Percentiles rank a stretch among this genome's conserved stretches.
phyloP scores from a whole-genome alignment of 2,329 filamentous ascomycete species.

The Daldinia eschscholtzii region DNA sequence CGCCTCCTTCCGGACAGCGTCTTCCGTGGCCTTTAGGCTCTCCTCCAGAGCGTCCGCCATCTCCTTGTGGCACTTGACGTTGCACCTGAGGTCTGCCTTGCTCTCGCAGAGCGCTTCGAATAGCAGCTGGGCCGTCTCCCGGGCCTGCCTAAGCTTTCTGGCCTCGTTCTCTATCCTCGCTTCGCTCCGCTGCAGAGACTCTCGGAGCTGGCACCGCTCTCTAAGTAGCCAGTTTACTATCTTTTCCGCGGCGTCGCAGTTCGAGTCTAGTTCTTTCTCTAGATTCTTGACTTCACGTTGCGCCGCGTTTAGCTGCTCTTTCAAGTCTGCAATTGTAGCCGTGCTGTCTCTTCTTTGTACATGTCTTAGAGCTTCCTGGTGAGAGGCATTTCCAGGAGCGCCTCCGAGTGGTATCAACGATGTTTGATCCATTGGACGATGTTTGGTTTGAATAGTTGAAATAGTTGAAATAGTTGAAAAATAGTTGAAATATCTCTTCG shows the following conservation, averaged over 20 bases:
- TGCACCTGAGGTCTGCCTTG: constrained; percentile 1
- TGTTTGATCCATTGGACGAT: constrained; percentile 9
- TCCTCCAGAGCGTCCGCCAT: constrained; percentile 1
- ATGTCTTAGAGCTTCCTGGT: neutral
- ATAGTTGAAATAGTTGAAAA: neutral
- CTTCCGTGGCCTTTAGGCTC: neutral
- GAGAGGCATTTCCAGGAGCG: neutral
- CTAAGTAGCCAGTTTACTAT: neutral
- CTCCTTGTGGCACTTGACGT: neutral
- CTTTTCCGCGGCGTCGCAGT: constrained; percentile 12
- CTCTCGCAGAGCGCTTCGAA: neutral
- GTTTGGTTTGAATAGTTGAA: too few relatives aligned
- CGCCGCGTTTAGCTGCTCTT: constrained; percentile 13
- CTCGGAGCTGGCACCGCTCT: constrained; percentile 1
- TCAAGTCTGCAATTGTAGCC: neutral
- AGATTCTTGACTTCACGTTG: constrained; percentile 8
- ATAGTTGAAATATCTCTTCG: neutral
- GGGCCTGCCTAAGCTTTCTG: neutral
- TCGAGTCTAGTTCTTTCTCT: neutral
- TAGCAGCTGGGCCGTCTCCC: neutral
- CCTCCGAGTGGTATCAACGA: constrained; percentile 2
- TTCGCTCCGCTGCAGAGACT: constrained; percentile 8
- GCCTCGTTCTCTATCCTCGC: neutral
- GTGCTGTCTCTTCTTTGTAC: neutral
- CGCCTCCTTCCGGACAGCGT: constrained; percentile 12